A percentile compares a stretch with the other conserved stretches of the same genome.
phyloP scores from a whole-genome alignment of 2,329 filamentous ascomycete species.

The Xylariaceae sp. region DNA sequence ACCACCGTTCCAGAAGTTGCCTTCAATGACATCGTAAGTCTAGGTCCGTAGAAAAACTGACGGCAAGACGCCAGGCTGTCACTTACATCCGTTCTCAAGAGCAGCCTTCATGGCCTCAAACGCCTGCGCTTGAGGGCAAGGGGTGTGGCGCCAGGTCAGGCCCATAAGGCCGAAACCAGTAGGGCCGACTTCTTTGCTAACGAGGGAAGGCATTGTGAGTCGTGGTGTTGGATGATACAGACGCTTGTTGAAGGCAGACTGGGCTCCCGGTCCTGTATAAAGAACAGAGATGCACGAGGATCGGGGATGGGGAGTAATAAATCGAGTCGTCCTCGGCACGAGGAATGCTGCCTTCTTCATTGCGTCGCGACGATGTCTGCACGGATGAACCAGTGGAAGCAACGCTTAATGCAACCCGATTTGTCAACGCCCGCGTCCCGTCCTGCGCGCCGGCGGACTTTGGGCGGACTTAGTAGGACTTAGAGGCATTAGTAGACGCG shows the following conservation, averaged over 20 bases:
- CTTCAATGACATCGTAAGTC: background rate
- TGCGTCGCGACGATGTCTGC: background rate
- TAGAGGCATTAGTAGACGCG: too few relatives aligned
- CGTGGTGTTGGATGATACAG: background rate
- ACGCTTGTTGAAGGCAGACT: background rate
- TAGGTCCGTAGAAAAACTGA: background rate
- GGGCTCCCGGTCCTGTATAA: background rate
- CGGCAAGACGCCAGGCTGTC: background rate
- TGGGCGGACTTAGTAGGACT: too few relatives aligned
- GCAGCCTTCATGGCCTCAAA: constrained; percentile 46
- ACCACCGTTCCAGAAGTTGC: constrained; percentile 48
- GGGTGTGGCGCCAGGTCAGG: constrained; percentile 27
- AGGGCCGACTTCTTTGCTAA: constrained; percentile 25
- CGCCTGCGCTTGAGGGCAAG: constrained; percentile 34
- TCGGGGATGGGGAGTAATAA: background rate
- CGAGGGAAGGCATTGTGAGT: constrained; percentile 23
- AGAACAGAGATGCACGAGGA: background rate
- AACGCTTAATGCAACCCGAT: too few relatives aligned
- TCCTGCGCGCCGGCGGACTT: too few relatives aligned
- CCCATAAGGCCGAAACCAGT: constrained; percentile 30
- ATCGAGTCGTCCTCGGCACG: background rate
- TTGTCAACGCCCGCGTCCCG: too few relatives aligned
- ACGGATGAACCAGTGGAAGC: background rate
- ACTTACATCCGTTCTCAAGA: constrained; percentile 31
- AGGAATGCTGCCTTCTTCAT: background rate